Base-by-base conservation (phyloP, 129 eudicot genomes). In the Helianthus tuberosus region DNA sequence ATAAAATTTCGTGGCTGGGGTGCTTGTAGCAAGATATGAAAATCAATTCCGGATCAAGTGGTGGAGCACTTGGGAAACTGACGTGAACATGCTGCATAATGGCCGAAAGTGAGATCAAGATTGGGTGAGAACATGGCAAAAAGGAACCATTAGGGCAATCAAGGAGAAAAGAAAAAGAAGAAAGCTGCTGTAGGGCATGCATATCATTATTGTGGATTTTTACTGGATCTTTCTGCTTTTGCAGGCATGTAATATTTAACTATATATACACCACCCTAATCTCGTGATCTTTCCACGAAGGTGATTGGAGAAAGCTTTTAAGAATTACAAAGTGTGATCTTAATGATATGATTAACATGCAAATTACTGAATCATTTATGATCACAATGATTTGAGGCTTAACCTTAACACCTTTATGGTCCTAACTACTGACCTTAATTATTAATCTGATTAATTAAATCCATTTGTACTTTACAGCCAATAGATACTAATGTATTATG, bases 31-130 rank as follows among this genome's bases (percentile, higher is more conserved):
- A 29, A 44, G 14, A 62, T 52, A 75, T 51, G 32, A 64, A 63
- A 70, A 51, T 64, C 64, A 64, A 63, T 51, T 64, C 39, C 25
- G 36, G 72, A 75, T 65, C 79, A 75, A 75, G 79, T 52, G 79
- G 79, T 52, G 79, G 79, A 75, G 64, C 54, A 32, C 32, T 60
- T 39, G 11, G 43, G 76, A 72, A 61, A 35, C 77, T 60, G 44
- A 17, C 23, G 23, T 47, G 29, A 75, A 64, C 58, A 64, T 74
- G 41, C 41, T 52, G 53, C 50, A 64, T 20, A 44, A 63, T 65
- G 29, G 66, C 73, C 66, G 65, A 64, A 75, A 75, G 73, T 75
- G 79, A 54, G 46, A 52, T 65, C 46, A 54, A 64, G 79, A 64
- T 75, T 64, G 66, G 47, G 65, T 53, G 52, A 64, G 72, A 75